Base-by-base conservation (phyloP, 2,329 filamentous ascomycete species). In the Penicillium hesseltinei region DNA sequence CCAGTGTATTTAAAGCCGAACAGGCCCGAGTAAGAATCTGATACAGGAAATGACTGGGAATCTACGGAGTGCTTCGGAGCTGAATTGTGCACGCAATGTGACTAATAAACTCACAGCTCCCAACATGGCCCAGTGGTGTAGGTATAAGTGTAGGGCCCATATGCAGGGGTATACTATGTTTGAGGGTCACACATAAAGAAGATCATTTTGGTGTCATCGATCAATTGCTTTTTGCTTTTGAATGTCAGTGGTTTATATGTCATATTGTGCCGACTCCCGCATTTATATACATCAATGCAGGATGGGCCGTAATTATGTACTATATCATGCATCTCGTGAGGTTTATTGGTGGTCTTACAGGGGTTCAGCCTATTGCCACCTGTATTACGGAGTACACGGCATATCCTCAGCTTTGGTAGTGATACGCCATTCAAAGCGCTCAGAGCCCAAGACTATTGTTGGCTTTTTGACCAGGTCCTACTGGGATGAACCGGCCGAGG, bases 401-500 rank as follows among this genome's bases (percentile, higher is more conserved):
- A 33, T 55, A 4, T 39, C 53, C 10, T 40, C 53, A 13, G 46
- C 39, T 13, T 19, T 51, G 15, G 45, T 51, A 17, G 46, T 42
- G 1, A 27, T 51, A 40, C 38, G 35, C 23, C 46, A 55, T 51
- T 33, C 38, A n/a, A 42, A 42, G 3, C 29, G 21, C 31, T 29
- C 9, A 1, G 53, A 55, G 21, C 38, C 53, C 5, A 50, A 55
- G 21, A 45, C 29, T 9, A 23, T 52, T 15, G 17, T 51, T 38
- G 53, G 38, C 1, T 33, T 51, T 36, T 17, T 44, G 21, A 33
- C 21, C 13, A 40, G 45, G 27, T 51, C 46, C 2, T 55, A 43
- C 21, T 55, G 46, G 53, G 46, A 40, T 19, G 38, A 51, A 19
- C 46, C 53, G 4, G 17, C 35, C 5, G 39, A 55, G 36, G 53